phyloP scores from a whole-genome alignment of 768 basidiomycete genomes.

The Pilatotrama ljubarskyi region DNA sequence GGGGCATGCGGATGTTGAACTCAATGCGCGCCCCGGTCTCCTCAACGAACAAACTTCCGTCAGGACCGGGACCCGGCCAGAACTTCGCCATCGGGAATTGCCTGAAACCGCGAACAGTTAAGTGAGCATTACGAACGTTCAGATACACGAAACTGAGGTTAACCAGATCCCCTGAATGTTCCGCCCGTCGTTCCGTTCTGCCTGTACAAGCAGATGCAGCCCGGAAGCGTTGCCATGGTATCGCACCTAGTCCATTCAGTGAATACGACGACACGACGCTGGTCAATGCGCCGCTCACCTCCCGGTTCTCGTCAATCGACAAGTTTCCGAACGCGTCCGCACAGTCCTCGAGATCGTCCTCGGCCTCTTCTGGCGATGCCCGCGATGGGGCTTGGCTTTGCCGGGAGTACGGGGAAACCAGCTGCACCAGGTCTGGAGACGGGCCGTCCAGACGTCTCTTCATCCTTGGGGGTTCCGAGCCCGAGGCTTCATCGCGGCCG shows the following conservation, averaged over 20 bases:
- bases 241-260: constrained; percentile 55
- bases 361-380: constrained; percentile 17
- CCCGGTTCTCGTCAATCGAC: constrained; percentile 75
- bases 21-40: not conserved
- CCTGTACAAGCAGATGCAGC: constrained; percentile 65
- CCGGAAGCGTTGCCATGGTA: constrained; percentile 81
- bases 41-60: constrained; percentile 12
- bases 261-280: not conserved
- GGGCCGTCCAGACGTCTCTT: constrained; percentile 46
- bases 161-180: constrained; percentile 44
- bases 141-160: not conserved
- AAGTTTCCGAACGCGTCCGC: constrained; percentile 64
- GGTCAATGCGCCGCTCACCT: constrained; percentile 41
- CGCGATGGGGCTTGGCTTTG: not conserved
- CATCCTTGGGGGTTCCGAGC: constrained; percentile 39
- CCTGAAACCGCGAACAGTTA: constrained; percentile 13
- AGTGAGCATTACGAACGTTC: not conserved
- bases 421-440: not conserved
- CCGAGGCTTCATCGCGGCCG: not conserved
- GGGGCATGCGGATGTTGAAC: constrained; percentile 54
- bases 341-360: constrained; percentile 38
- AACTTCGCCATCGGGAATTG: constrained; percentile 66
- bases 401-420: not conserved
- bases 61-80: constrained; percentile 60
- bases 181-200: constrained; percentile 68